Evolutionary conservation across 257 asterid genomes (phyloP), one percentile per base, ranked within the genome.

Genomic region (Capsicum chinense): DNA sequence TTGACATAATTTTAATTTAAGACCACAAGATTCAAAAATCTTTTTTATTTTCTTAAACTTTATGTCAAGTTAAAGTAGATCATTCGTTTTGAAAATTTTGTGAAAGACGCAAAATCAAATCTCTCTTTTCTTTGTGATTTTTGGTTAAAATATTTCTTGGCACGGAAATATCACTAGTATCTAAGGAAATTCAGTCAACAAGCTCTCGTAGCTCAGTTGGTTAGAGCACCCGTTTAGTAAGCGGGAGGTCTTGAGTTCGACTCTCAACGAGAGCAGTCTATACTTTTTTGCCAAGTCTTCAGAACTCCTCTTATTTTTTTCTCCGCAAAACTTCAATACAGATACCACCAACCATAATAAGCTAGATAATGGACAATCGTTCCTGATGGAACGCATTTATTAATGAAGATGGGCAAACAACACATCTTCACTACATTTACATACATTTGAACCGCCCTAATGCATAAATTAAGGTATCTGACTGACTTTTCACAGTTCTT

Each of bases 191-290:
- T 0, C 0, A 69, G 14, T 6, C 60, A 10, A 2, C n/a, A 14
- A 59, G 95, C 98, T 92, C 91, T 93, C 88, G 89, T 92, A 95
- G 98, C 95, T 93, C 97, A 92, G 96, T 92, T 95, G 97, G 98
- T 92, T 92, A 95, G 97, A 92, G 94, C 97, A 94, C 97, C 97
- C 92, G 95, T 93, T 93, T 94, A 94, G 97, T 94, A 92, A 95
- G 97, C 94, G 94, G 97, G 97, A 95, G 95, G 98, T 95, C 98
- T 89, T 93, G 94, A 92, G 97, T 93, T 93, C 93, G 85, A 94
- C 97, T 94, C 97, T 94, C 95, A 92, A 90, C 88, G 87, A 89
- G 89, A 88, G 93, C 93, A 44, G 1, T 0, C 0, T 0, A 13
- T 0, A 2, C 3, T 9, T 63, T 17, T 21, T 15, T 8, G 6